Evolutionary conservation across 768 basidiomycete species (phyloP).

Genomic region (Boletellus ananas): DNA sequence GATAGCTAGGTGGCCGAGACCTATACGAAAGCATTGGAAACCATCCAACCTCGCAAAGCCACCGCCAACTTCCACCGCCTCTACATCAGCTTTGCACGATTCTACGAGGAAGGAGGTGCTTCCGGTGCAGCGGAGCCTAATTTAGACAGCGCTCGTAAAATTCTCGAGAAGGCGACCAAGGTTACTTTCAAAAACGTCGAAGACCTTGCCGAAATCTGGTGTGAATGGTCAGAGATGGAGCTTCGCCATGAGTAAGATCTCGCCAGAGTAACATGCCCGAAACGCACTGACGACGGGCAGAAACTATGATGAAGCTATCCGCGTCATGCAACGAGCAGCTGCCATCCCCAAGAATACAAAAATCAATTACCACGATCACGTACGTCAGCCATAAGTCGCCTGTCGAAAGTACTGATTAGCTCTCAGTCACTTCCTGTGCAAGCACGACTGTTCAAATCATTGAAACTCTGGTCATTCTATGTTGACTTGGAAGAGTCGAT

Average conservation of each 20-base stretch:
- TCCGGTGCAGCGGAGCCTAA: conserved; percentile 77
- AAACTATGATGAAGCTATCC: conserved; percentile 93
- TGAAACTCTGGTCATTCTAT: conserved; percentile 99
- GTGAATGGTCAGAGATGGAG: conserved; percentile 99
- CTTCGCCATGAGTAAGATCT: conserved; percentile 83
- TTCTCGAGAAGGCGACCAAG: conserved; percentile 88
- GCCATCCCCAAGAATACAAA: conserved; percentile 87
- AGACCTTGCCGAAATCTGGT: conserved; percentile 98
- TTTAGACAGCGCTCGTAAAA: conserved; percentile 82
- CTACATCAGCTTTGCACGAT: conserved; percentile 94
- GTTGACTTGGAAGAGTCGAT: conserved; percentile 97
- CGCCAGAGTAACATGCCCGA: background rate
- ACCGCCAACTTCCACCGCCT: conserved; percentile 87
- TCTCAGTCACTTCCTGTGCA: conserved; percentile 71
- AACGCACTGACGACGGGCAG: conserved; percentile 39
- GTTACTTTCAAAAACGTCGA: conserved; percentile 94
- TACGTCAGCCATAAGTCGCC: conserved; percentile 33
- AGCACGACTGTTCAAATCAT: conserved; percentile 89
- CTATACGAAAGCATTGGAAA: conserved; percentile 85
- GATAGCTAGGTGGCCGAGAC: conserved; percentile 78
- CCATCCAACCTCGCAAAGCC: conserved; percentile 83
- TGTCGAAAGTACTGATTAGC: conserved; percentile 11
- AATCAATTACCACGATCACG: conserved; percentile 94
- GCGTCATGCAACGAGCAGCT: conserved; percentile 95
- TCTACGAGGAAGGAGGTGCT: conserved; percentile 94